phyloP scores from a whole-genome alignment of 1,284 basidiomycete species.

The Neonothopanus nambi region DNA sequence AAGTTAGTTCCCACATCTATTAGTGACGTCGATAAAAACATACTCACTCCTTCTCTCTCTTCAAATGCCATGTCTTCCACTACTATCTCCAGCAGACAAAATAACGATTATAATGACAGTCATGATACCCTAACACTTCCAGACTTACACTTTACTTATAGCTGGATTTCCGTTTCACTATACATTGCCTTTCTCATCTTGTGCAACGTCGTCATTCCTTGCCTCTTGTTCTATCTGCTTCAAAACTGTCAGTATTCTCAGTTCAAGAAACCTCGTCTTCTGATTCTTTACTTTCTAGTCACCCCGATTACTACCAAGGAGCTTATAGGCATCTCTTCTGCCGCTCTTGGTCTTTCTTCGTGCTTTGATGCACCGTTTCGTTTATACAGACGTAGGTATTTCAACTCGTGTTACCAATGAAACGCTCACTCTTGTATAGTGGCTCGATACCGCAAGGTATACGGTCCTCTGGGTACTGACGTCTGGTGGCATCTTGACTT shows the following conservation, averaged over 20 bases:
- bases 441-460: conserved; percentile 20
- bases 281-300: conserved; percentile 16
- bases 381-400: conserved; percentile 27
- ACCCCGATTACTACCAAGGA: conserved; percentile 24
- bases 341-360: conserved; percentile 30
- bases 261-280: too few relatives aligned
- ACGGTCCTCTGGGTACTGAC: conserved; percentile 28
- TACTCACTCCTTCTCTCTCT: too few relatives aligned
- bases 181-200: conserved; percentile 28
- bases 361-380: conserved; percentile 32
- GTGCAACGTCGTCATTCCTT: conserved; percentile 29
- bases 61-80: not conserved
- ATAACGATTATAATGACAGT: too few relatives aligned
- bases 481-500: conserved; percentile 33
- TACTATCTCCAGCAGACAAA: not conserved
- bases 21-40: too few relatives aligned
- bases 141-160: conserved; percentile 13
- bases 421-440: conserved; percentile 16
- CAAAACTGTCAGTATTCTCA: conserved; percentile 23
- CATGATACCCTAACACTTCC: conserved; percentile 4
- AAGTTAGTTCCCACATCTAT: too few relatives aligned
- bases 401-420: not conserved
- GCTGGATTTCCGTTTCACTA: conserved; percentile 9
- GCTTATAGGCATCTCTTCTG: conserved; percentile 30
- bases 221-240: conserved; percentile 29